phyloP scores from a whole-genome alignment of 2,329 filamentous ascomycete species.

The Colletotrichum siamense region DNA sequence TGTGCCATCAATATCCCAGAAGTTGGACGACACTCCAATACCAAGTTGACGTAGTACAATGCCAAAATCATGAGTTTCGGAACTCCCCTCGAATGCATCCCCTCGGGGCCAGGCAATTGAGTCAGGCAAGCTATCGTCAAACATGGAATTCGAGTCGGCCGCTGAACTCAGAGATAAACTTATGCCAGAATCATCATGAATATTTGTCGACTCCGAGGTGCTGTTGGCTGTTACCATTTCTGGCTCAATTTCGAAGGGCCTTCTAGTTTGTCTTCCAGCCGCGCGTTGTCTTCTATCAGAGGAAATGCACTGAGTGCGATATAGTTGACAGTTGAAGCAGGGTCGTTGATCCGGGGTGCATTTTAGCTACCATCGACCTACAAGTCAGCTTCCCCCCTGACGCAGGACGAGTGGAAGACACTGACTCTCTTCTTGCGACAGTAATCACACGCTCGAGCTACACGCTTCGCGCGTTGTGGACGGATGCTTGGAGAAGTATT shows the following conservation, averaged over 20 bases:
- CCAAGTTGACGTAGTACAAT: background rate
- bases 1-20: background rate
- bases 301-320: background rate
- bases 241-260: background rate
- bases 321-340: background rate
- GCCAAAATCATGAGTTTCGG: background rate
- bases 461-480: background rate
- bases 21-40: background rate
- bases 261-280: background rate
- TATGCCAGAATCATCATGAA: background rate
- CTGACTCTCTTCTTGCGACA: background rate
- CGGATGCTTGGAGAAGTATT: background rate
- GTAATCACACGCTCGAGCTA: background rate
- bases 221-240: no score
- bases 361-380: background rate
- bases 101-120: background rate
- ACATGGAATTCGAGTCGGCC: background rate
- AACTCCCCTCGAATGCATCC: background rate
- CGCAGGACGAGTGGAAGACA: background rate
- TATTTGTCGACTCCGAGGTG: background rate
- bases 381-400: background rate
- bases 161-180: background rate
- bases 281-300: background rate
- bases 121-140: background rate
- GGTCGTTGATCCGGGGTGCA: background rate